Percentiles rank a stretch among this genome's conserved stretches.
phyloP scores from a whole-genome alignment of 2,329 filamentous ascomycete genomes.

The Arthroderma uncinatum region DNA sequence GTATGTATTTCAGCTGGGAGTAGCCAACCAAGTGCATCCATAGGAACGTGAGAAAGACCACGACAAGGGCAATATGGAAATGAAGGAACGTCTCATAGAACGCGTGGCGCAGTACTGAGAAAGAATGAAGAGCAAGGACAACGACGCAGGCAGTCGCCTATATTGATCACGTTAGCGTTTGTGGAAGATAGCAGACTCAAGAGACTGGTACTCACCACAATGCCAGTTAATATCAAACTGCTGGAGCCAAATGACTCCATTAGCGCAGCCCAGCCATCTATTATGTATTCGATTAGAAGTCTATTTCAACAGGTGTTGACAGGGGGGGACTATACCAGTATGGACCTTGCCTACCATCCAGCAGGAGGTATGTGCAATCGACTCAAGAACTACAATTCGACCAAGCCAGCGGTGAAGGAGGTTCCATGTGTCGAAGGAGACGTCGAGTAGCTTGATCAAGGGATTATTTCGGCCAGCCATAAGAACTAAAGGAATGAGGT shows the following conservation, averaged over 20 bases:
- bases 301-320: conserved; percentile 31
- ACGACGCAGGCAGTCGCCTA: conserved; percentile 46
- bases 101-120: conserved; percentile 75
- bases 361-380: conserved; percentile 56
- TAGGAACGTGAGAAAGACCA: conserved; percentile 56
- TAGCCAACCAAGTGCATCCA: conserved; percentile 66
- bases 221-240: conserved; percentile 31
- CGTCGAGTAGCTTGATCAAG: conserved; percentile 25
- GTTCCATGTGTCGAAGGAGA: conserved; percentile 32
- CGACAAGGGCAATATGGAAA: conserved; percentile 65
- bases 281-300: not conserved
- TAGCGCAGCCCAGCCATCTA: conserved; percentile 30
- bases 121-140: conserved; percentile 56
- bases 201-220: conserved; percentile 36
- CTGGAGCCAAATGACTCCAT: conserved; percentile 22
- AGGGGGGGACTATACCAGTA: too few relatives aligned
- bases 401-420: conserved; percentile 67
- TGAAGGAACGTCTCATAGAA: conserved; percentile 97
- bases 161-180: conserved; percentile 5
- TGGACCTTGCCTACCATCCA: conserved; percentile 62
- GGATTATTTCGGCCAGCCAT: conserved; percentile 31
- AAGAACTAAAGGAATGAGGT: conserved; percentile 30
- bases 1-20: conserved; percentile 64
- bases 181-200: conserved; percentile 11
- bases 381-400: conserved; percentile 56